Percentiles rank a stretch among this genome's conserved stretches.
phyloP scores from a whole-genome alignment of 176 grass and related monocot species.

The Raddia guianensis region DNA sequence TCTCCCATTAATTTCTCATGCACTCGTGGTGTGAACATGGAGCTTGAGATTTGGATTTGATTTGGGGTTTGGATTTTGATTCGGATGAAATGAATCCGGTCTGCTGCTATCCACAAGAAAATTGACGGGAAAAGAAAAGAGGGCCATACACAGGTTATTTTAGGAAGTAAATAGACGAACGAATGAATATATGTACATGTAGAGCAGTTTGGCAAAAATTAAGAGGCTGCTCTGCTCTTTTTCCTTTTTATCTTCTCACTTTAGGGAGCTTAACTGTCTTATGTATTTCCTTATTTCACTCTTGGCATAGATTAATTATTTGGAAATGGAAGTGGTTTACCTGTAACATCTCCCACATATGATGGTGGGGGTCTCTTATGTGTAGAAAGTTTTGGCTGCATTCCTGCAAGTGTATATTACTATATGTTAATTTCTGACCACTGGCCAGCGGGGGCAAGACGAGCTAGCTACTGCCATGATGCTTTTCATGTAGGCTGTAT shows the following conservation, averaged over 20 bases:
- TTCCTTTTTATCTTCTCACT: not conserved
- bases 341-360: no score
- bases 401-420: no score
- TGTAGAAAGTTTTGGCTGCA: no score
- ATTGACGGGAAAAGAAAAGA: not conserved
- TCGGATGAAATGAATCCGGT: not conserved
- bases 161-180: constrained; percentile 5
- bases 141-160: not conserved
- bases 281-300: not conserved
- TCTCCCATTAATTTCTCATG: no score
- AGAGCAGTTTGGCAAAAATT: not conserved
- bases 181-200: not conserved
- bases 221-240: not conserved
- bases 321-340: no score
- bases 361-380: no score
- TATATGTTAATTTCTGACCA: no score
- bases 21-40: not conserved
- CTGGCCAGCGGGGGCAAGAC: no score
- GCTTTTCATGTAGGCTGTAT: no score
- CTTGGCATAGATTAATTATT: not conserved
- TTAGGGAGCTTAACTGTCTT: not conserved
- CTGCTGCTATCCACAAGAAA: not conserved
- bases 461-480: no score
- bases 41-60: not conserved
- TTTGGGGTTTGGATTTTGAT: not conserved